A percentile compares a stretch with the other conserved stretches of the same genome.
These are phyloP conservation scores for Wilcoxina mikolae DNA, from an alignment of 495 filamentous ascomycete species.

Conservation along the genomic window DNA sequence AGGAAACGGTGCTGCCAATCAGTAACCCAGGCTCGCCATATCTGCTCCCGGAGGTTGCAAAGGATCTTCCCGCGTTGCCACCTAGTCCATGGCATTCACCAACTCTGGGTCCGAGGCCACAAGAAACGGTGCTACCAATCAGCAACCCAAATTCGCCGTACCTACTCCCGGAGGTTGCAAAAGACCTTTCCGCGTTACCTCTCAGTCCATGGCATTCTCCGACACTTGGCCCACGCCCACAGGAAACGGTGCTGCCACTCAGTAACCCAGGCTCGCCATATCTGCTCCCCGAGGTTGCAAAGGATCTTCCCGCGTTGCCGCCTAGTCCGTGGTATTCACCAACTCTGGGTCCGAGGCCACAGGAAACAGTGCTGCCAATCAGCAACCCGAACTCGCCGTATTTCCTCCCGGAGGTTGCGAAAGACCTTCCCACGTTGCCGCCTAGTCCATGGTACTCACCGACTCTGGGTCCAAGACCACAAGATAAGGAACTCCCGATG, in stretches of 20 bases:
- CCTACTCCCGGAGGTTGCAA: neutral
- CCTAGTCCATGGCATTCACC: constrained; percentile 2
- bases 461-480: neutral
- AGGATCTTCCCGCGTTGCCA: neutral
- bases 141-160: neutral
- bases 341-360: constrained; percentile 1
- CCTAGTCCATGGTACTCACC: constrained; percentile 2
- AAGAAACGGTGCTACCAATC: neutral
- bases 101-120: neutral
- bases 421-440: neutral
- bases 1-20: neutral
- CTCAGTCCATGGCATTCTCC: neutral
- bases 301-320: neutral
- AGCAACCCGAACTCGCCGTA: neutral
- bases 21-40: neutral
- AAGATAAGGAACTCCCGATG: neutral
- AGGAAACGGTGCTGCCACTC: neutral
- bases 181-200: neutral
- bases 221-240: neutral
- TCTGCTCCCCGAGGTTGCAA: neutral
- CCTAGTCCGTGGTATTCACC: constrained; percentile 4
- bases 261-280: neutral
- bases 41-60: neutral
- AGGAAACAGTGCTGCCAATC: neutral
- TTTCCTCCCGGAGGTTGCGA: neutral